phyloP scores from a whole-genome alignment of 106 monocot genomes.

The Dioscorea zingiberensis region DNA sequence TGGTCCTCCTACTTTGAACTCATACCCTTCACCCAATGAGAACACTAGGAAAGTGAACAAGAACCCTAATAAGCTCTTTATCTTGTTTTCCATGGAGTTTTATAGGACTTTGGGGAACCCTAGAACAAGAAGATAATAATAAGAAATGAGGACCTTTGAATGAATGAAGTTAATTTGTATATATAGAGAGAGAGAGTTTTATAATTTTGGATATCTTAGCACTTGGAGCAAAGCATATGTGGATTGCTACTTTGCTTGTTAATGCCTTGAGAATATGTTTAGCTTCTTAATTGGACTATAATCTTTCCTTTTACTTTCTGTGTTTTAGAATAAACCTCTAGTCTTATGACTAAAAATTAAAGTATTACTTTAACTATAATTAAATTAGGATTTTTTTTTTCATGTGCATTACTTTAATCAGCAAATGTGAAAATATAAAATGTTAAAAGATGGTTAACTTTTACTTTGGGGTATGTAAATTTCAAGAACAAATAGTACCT shows the following conservation, averaged over 20 bases:
- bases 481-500: too few species aligned
- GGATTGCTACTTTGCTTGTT: constrained; percentile 17
- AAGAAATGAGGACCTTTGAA: neutral
- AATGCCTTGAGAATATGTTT: constrained; percentile 30
- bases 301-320: too few species aligned
- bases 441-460: too few species aligned
- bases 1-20: constrained; percentile 58
- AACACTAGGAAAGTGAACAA: constrained; percentile 26
- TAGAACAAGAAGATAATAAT: neutral
- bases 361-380: too few species aligned
- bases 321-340: too few species aligned
- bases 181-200: constrained; percentile 10
- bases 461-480: too few species aligned
- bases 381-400: too few species aligned
- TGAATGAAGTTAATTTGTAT: constrained; percentile 4
- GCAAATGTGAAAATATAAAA: too few species aligned
- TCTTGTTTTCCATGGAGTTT: neutral
- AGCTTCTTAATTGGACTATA: constrained; percentile 12
- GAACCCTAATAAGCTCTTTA: constrained; percentile 3
- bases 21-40: constrained; percentile 36
- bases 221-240: constrained; percentile 30
- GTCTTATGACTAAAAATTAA: too few species aligned
- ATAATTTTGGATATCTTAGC: constrained; percentile 21
- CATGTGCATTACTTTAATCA: too few species aligned
- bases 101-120: neutral